phyloP scores from a whole-genome alignment of 2,329 filamentous ascomycete genomes.

The Verticillium albo-atrum region DNA sequence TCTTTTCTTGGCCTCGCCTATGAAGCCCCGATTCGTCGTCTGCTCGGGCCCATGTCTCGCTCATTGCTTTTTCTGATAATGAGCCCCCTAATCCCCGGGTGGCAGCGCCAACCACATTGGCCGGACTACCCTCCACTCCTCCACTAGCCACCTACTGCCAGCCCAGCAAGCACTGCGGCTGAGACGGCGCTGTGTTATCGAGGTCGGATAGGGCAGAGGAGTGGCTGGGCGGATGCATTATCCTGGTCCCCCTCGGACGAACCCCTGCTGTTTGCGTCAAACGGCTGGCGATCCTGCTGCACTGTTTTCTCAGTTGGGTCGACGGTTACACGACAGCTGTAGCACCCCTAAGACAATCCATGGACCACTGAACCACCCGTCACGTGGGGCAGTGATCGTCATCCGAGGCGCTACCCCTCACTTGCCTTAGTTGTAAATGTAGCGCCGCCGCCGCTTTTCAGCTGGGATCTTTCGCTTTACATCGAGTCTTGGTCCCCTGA shows the following conservation, averaged over 20 bases:
- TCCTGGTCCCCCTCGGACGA: background rate
- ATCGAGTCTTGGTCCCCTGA: background rate
- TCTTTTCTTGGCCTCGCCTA: background rate
- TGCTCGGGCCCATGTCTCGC: background rate
- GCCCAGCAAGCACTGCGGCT: background rate
- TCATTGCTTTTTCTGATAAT: background rate
- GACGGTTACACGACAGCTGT: background rate
- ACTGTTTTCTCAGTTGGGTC: background rate
- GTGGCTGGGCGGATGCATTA: background rate
- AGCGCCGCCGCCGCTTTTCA: background rate
- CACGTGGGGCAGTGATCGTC: background rate
- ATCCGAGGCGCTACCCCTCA: background rate
- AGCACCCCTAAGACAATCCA: background rate
- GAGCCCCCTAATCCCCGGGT: background rate
- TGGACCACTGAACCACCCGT: background rate
- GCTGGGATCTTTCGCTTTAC: background rate
- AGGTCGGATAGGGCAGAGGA: background rate
- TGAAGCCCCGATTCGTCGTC: background rate
- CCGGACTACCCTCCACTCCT: background rate
- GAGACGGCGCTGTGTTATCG: background rate
- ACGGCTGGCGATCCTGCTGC: background rate
- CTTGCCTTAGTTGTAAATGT: background rate
- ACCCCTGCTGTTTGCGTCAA: background rate
- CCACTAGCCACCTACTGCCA: background rate
- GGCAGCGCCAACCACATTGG: background rate